Evolutionary conservation across 2,329 filamentous ascomycete species (phyloP).

Genomic region (Talaromyces sp.): DNA sequence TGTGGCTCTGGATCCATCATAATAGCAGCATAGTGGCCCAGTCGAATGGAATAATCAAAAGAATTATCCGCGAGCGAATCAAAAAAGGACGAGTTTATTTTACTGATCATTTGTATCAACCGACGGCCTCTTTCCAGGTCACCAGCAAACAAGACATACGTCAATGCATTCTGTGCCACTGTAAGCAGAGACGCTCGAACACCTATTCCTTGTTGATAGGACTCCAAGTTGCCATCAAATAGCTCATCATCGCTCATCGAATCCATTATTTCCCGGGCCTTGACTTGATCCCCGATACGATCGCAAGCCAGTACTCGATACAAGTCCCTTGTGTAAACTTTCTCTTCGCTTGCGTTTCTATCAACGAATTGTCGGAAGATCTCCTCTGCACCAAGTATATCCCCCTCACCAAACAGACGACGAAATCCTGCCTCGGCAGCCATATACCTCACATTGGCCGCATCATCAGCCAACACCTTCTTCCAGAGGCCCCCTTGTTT

Average conservation of each 20-base stretch:
- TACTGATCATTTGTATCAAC: slow-evolving; percentile 13
- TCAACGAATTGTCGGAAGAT: slow-evolving; percentile 16
- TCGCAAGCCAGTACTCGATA: slow-evolving; percentile 21
- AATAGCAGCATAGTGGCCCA: slow-evolving; percentile 17
- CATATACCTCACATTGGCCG: slow-evolving; percentile 3
- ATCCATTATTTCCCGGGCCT: slow-evolving; percentile 18
- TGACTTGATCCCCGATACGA: slow-evolving; percentile 18
- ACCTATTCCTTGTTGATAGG: slow-evolving; percentile 10
- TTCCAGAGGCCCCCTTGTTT: slow-evolving; percentile 15
- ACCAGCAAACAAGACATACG: slow-evolving; percentile 11
- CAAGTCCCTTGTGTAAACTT: slow-evolving; percentile 13
- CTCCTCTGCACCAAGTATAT: slow-evolving; percentile 12
- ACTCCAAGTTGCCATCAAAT: slow-evolving; percentile 15
- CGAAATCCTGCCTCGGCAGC: slow-evolving; percentile 6
- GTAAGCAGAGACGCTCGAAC: slow-evolving; percentile 10
- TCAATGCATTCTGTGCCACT: slow-evolving; percentile 20
- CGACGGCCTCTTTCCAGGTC: slow-evolving; percentile 18
- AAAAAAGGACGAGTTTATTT: slow-evolving; percentile 20
- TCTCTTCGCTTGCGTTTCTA: slow-evolving; percentile 8
- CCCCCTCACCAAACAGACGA: slow-evolving; percentile 10
- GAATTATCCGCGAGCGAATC: slow-evolving; percentile 10
- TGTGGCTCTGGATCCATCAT: slow-evolving; percentile 17
- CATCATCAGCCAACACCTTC: slow-evolving; percentile 11
- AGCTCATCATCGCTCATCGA: slow-evolving; percentile 21
- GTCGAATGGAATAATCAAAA: slow-evolving; percentile 14